Evolutionary conservation across 345 rosid genomes (phyloP), one percentile per base, ranked within the genome.

Genomic region (Salix brachista): DNA sequence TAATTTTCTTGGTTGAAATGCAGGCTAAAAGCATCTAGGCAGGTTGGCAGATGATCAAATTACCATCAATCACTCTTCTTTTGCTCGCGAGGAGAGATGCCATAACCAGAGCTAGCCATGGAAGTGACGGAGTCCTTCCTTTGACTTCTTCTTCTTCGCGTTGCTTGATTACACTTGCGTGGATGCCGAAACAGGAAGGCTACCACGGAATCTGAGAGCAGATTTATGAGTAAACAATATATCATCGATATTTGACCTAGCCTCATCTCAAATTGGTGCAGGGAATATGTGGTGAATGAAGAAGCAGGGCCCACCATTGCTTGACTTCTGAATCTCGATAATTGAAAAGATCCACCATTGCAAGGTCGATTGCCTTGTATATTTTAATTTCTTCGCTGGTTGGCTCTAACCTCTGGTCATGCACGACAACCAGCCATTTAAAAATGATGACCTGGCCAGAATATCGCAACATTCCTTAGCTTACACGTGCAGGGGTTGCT

Each of bases 281-380:
- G 62, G 77, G 70, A 70, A 78, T 28, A n/a, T 41, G 23, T 46
- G 76, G 73, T 58, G 73, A 74, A 81, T 77, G 84, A 70, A 56
- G 77, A 77, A 78, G 81, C 72, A 77, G 83, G 86, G 34, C 85
- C 86, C 85, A 82, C 74, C 60, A 50, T 62, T 79, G 61, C 73
- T 86, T 87, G 92, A 87, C 92, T 82, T 86, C 80, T 78, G n/a
- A 79, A 67, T 74, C 71, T 52, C 64, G 58, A 76, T 75, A 58
- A 77, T 78, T 80, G 84, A 78, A 68, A 26, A n/a, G 4, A 21
- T 60, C 72, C 67, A 77, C 32, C 14, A 19, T 13, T 44, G 58
- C 54, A 36, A 25, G 69, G 69, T 61, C 64, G 71, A 69, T 81
- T 77, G 44, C 14, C 30, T 76, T 21, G 39, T 83, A 14, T 70